These are phyloP conservation scores for Juglanconis juglandina DNA, from an alignment of 2,329 filamentous ascomycete species.

Conservation along the genomic window DNA sequence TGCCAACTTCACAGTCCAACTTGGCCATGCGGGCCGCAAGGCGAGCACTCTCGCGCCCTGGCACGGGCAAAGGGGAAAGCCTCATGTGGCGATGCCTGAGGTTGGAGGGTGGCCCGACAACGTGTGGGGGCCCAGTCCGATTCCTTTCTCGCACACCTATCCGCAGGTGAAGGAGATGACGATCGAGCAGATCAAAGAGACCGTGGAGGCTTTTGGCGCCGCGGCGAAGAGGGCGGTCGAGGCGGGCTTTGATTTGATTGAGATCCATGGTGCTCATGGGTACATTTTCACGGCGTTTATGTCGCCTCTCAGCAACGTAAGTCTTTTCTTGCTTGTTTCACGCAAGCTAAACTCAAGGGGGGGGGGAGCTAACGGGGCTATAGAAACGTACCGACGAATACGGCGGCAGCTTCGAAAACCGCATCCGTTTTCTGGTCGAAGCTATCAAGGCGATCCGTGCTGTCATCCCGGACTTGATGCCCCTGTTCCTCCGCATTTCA, in stretches of 20 bases:
- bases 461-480: slow-evolving; percentile 51
- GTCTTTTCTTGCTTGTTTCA: slow-evolving; percentile 13
- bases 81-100: slow-evolving; percentile 50
- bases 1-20: slow-evolving; percentile 50
- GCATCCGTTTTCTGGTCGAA: slow-evolving; percentile 58
- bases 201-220: slow-evolving; percentile 61
- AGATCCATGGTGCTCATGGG: slow-evolving; percentile 63
- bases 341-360: neutral
- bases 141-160: slow-evolving; percentile 60
- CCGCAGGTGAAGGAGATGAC: slow-evolving; percentile 66
- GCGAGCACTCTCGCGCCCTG: slow-evolving; percentile 59
- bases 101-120: slow-evolving; percentile 56
- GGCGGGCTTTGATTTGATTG: slow-evolving; percentile 73
- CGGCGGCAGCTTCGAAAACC: slow-evolving; percentile 64
- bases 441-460: slow-evolving; percentile 48
- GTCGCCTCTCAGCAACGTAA: slow-evolving; percentile 53
- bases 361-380: neutral
- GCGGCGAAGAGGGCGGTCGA: slow-evolving; percentile 58
- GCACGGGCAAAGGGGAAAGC: slow-evolving; percentile 51
- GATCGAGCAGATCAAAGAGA: slow-evolving; percentile 60
- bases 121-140: slow-evolving; percentile 47
- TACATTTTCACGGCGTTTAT: slow-evolving; percentile 67
- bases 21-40: slow-evolving; percentile 76
- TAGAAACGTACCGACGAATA: slow-evolving; percentile 60
- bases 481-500: slow-evolving; percentile 58